phyloP scores from a whole-genome alignment of 345 rosid species.

The Carallia brachiata region DNA sequence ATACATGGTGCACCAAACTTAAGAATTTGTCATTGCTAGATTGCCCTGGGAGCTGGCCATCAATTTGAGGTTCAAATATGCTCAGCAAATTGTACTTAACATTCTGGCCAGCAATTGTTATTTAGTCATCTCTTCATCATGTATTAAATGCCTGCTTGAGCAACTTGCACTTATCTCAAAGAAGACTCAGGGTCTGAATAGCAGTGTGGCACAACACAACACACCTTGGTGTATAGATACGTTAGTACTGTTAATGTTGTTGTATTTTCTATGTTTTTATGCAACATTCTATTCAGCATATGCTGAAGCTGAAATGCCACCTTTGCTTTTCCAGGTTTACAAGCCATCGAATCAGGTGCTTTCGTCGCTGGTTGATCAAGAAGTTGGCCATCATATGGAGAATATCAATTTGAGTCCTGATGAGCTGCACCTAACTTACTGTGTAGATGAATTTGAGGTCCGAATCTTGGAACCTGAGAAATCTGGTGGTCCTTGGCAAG shows the following conservation, averaged over 20 bases:
- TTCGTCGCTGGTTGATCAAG: constrained; percentile 91
- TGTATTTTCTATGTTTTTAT: too few relatives aligned
- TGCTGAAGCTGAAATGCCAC: constrained; percentile 16
- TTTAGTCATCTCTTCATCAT: too few relatives aligned
- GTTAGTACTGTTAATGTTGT: too few relatives aligned
- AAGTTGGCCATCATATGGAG: constrained; percentile 87
- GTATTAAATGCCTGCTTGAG: too few relatives aligned
- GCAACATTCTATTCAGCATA: not conserved
- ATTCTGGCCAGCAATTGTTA: too few relatives aligned
- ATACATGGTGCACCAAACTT: too few relatives aligned
- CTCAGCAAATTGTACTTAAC: not conserved
- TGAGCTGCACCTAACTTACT: constrained; percentile 72
- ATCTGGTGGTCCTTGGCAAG: constrained; percentile 89
- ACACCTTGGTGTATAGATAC: too few relatives aligned
- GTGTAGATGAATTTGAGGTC: constrained; percentile 85
- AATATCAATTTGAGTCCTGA: constrained; percentile 70
- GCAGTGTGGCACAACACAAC: too few relatives aligned
- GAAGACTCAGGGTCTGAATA: not conserved
- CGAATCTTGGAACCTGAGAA: constrained; percentile 86
- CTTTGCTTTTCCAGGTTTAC: constrained; percentile 51
- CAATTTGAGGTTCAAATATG: not conserved
- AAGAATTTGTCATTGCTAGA: too few relatives aligned
- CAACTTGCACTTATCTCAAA: not conserved
- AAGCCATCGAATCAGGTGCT: constrained; percentile 89
- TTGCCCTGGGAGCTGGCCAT: too few relatives aligned